These are phyloP conservation scores for Ophiorrhiza pumila DNA, from an alignment of 257 asterid species.

Conservation along the genomic window DNA sequence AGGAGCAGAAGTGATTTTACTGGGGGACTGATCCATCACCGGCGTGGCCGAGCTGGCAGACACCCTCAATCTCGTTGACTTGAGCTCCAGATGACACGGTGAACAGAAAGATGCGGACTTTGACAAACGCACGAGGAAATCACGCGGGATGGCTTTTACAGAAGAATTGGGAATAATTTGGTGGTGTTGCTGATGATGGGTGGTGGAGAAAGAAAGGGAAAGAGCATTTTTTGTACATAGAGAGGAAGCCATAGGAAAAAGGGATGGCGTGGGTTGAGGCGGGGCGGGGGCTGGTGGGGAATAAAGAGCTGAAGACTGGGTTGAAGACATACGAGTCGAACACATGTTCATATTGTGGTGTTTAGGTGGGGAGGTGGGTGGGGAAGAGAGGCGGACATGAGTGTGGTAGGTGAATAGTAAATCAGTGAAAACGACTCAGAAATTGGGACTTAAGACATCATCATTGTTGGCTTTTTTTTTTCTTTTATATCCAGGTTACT, in stretches of 20 bases:
- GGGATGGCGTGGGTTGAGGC: constrained; percentile 19
- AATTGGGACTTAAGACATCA: no score
- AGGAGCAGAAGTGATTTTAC: constrained; percentile 37
- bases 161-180: neutral
- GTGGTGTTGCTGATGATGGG: constrained; percentile 19
- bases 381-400: neutral
- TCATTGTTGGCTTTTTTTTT: no score
- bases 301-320: neutral
- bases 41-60: constrained; percentile 48
- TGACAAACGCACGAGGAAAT: constrained; percentile 37
- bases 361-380: constrained; percentile 15
- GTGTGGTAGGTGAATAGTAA: constrained; percentile 15
- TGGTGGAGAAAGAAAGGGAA: constrained; percentile 31
- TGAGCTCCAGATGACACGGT: constrained; percentile 24
- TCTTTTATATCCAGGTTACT: no score
- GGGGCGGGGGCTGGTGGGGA: constrained; percentile 19
- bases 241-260: constrained; percentile 24
- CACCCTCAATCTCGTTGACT: constrained; percentile 35
- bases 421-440: neutral
- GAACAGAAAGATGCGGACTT: constrained; percentile 28
- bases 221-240: constrained; percentile 35
- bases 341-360: neutral
- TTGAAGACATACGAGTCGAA: neutral
- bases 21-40: constrained; percentile 57
- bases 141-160: constrained; percentile 26